Conservation (phyloP, 1,284 basidiomycete genomes). For the Macrocybe sp. region DNA sequence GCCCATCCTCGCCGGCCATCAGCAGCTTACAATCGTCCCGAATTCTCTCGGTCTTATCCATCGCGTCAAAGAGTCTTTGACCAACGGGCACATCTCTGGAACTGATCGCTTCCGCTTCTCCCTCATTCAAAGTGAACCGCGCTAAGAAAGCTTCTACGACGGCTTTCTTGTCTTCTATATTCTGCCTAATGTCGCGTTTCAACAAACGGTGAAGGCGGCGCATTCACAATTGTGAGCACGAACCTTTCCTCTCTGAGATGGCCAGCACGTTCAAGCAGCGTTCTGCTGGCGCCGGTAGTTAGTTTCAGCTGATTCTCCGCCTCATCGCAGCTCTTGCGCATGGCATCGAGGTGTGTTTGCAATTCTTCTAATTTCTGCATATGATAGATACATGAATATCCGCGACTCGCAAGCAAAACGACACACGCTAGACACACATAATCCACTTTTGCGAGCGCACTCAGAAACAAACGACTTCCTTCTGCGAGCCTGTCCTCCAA, state of each 20-base stretch:
- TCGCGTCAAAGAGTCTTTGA: slow-evolving; percentile 71
- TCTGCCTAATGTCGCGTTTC: slow-evolving; percentile 44
- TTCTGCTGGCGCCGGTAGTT: slow-evolving; percentile 77
- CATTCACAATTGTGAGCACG: slow-evolving; percentile 13
- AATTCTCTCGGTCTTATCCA: slow-evolving; percentile 85
- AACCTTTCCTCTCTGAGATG: slow-evolving; percentile 80
- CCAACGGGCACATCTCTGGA: slow-evolving; percentile 78
- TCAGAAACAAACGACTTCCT: slow-evolving; percentile 77
- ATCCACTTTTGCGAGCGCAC: slow-evolving; percentile 83
- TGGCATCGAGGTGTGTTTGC: slow-evolving; percentile 69
- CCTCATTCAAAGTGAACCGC: slow-evolving; percentile 78
- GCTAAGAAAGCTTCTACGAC: slow-evolving; percentile 79
- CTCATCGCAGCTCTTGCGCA: slow-evolving; percentile 80
- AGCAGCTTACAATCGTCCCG: slow-evolving; percentile 82
- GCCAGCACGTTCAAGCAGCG: slow-evolving; percentile 84
- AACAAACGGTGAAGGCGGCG: neutral
- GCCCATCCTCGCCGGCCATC: slow-evolving; percentile 81
- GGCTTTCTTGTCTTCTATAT: slow-evolving; percentile 63
- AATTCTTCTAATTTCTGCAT: slow-evolving; percentile 74
- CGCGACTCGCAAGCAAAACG: slow-evolving; percentile 1
- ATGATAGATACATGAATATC: slow-evolving; percentile 1
- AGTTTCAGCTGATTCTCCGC: slow-evolving; percentile 74
- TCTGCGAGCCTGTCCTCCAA: slow-evolving; percentile 78
- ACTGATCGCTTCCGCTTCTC: slow-evolving; percentile 70
- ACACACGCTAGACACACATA: slow-evolving; percentile 53